phyloP scores from a whole-genome alignment of 495 filamentous ascomycete species.

The Neurospora tetraspora region DNA sequence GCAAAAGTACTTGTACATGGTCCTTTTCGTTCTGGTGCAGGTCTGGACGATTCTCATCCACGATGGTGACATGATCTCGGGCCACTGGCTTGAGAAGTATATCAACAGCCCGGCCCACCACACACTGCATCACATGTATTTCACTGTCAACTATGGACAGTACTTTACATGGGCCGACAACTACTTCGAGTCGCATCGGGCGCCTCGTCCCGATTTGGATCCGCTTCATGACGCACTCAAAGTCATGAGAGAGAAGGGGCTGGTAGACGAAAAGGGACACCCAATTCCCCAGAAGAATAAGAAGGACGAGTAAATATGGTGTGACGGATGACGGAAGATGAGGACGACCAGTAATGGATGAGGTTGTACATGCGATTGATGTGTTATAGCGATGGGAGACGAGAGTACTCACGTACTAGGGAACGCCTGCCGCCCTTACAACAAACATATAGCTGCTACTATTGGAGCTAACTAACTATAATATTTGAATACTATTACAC shows the following conservation, averaged over 20 bases:
- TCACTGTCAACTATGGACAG: conserved; percentile 18
- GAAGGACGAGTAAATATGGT: conserved; percentile 2
- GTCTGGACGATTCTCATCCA: conserved; percentile 17
- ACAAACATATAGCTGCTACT: background rate
- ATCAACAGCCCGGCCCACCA: conserved; percentile 17
- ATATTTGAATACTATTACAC: background rate
- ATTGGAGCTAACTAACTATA: background rate
- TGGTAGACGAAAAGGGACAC: conserved; percentile 16
- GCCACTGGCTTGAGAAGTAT: conserved; percentile 16
- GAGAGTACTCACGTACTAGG: background rate
- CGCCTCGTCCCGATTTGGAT: conserved; percentile 10
- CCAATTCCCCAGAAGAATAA: conserved; percentile 5
- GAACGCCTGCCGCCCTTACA: background rate
- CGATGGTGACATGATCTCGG: conserved; percentile 16
- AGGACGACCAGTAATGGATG: background rate
- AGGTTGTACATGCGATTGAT: background rate
- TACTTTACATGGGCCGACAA: conserved; percentile 17
- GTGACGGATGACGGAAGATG: background rate
- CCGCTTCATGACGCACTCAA: conserved; percentile 10
- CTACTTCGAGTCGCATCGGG: conserved; percentile 13
- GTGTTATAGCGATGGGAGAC: background rate
- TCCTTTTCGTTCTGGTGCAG: conserved; percentile 13
- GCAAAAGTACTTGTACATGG: conserved; percentile 15
- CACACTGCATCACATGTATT: conserved; percentile 18
- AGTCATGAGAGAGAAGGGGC: conserved; percentile 14